phyloP scores from a whole-genome alignment of 768 basidiomycete species.

The Boletus reticulatus region DNA sequence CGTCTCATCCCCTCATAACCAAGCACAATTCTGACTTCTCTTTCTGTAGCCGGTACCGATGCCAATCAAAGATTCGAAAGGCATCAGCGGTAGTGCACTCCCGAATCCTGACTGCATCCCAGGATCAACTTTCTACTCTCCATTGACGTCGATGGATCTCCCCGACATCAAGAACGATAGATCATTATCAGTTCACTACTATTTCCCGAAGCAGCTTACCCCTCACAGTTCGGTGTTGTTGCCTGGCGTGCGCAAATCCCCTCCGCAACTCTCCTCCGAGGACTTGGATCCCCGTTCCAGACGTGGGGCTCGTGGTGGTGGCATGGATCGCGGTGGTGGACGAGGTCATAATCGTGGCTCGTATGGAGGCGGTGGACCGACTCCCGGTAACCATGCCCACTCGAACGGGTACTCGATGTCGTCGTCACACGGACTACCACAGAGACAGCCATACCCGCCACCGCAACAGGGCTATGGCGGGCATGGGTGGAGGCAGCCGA shows the following conservation, averaged over 20 bases:
- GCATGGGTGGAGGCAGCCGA: slow-evolving; percentile 31
- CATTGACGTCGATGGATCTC: slow-evolving; percentile 56
- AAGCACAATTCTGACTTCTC: slow-evolving; percentile 14
- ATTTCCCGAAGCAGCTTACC: slow-evolving; percentile 82
- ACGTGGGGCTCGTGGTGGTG: slow-evolving; percentile 46
- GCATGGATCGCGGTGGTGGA: slow-evolving; percentile 36
- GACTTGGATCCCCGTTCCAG: slow-evolving; percentile 71
- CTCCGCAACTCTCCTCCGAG: slow-evolving; percentile 56
- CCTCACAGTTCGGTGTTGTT: slow-evolving; percentile 86
- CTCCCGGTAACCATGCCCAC: slow-evolving; percentile 4
- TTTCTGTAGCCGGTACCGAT: slow-evolving; percentile 66
- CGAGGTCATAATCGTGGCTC: slow-evolving; percentile 25
- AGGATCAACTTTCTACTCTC: slow-evolving; percentile 84
- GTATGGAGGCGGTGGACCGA: slow-evolving; percentile 16
- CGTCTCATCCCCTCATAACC: slow-evolving; percentile 1
- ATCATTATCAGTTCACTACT: slow-evolving; percentile 83
- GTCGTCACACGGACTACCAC: slow-evolving; percentile 19
- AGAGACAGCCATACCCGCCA: slow-evolving; percentile 19
- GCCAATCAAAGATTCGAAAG: slow-evolving; percentile 65
- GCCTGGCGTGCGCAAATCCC: slow-evolving; percentile 61
- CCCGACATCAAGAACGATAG: slow-evolving; percentile 85
- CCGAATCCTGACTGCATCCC: slow-evolving; percentile 90
- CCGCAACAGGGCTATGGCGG: slow-evolving; percentile 29
- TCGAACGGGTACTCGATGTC: slow-evolving; percentile 20
- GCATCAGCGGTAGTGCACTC: slow-evolving; percentile 76